Base-by-base conservation (phyloP, 1,139 yeast species). In the Lodderomyces pseudojiufengensis region DNA sequence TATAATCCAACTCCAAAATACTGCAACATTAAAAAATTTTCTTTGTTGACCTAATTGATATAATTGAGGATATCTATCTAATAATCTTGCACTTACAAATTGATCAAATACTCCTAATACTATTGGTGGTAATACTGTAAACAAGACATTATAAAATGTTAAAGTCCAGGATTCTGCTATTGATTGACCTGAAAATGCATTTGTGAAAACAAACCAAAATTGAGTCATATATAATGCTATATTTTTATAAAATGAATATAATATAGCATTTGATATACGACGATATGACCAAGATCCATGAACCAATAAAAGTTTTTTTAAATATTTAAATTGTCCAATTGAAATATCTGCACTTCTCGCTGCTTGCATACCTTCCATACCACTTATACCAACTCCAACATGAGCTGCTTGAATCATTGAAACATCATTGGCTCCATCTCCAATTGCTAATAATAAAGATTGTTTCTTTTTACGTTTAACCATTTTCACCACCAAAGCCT, bases 291-390 rank as follows among this genome's bases (percentile, higher is more conserved):
- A 94, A 4, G 96, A 70, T 1, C 99, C 99, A 58, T 94, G 99
- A 8, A 94, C 98, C 32, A 94, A 69, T 35, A 94, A 63, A 39
- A 94, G 63, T 54, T 86, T 90, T 48, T 79, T 77, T 63, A 94
- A 72, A 55, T 76, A 92, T 55, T 82, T 80, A 73, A 94, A 94
- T 57, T 94, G 98, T 0, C 97, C 98, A 61, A 94, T 87, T 1
- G 97, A 90, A 42, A 92, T 80, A 68, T 94, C 99, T 0, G 99
- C 98, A 59, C 95, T 82, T 59, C 98, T 75, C 0, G 98, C 97
- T 7, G 98, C 98, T 60, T 94, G 99, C 88, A 90, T 90, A 49
- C 99, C 99, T 64, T 94, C 98, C 63, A 87, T 95, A 58, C 98
- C 98, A 32, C 96, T 95, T 51, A 92, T 92, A 61, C 98, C 98